phyloP scores from a whole-genome alignment of 345 rosid genomes.

The Gossypium turneri region DNA sequence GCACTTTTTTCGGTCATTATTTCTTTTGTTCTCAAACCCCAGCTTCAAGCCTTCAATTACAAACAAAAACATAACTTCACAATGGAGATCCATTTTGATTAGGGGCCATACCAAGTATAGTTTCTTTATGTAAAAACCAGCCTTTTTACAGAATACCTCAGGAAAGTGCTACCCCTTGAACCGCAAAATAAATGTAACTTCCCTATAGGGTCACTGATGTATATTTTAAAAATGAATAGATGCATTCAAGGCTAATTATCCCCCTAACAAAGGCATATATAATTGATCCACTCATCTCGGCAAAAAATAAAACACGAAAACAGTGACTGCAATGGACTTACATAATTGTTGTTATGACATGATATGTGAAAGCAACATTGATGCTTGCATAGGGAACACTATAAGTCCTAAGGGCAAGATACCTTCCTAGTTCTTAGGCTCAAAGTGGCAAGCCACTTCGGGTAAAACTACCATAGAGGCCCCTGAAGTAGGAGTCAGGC shows the following conservation, averaged over 20 bases:
- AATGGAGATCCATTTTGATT: background rate
- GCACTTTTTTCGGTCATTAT: background rate
- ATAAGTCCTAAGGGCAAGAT: too few relatives aligned
- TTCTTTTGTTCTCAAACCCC: background rate
- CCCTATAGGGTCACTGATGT: background rate
- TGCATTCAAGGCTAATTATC: background rate
- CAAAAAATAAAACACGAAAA: background rate
- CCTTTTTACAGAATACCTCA: background rate
- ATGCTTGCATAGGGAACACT: too few relatives aligned
- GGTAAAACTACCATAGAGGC: too few relatives aligned
- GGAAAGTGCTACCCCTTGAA: background rate
- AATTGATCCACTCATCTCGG: background rate
- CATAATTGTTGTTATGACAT: background rate
- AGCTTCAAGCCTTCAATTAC: background rate
- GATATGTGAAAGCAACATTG: background rate
- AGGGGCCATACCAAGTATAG: background rate
- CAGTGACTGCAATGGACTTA: background rate
- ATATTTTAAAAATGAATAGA: background rate
- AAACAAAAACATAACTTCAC: background rate
- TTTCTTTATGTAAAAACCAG: background rate
- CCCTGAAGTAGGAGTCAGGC: too few relatives aligned
- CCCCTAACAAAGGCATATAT: background rate
- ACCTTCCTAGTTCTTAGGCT: too few relatives aligned
- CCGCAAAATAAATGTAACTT: background rate
- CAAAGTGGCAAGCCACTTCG: background rate